Base-by-base conservation (phyloP, 228 moss, liverwort and hornwort genomes). In the Sphagnum fallax region DNA sequence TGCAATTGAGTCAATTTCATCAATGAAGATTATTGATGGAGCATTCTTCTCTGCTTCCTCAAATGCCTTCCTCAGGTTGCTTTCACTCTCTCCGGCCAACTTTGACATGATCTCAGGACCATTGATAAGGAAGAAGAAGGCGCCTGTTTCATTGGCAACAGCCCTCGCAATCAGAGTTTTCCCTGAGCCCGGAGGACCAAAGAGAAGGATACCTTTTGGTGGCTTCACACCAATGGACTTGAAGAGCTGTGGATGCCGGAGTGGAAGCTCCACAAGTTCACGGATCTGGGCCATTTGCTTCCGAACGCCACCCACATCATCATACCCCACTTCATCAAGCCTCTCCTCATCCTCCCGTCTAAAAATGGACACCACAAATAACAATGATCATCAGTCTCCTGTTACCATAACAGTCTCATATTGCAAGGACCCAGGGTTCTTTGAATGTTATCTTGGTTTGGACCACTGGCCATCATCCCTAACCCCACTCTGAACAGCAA, bases 1-100 rank as follows among this genome's bases (percentile, higher is more conserved):
- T 5, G 81, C 81, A 67, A 82, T 82, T 1, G 81, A 82, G 16
- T 82, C 81, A 48, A 82, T 82, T 65, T 82, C 81, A 8, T 81
- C 81, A 51, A 81, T 81, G 6, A 81, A 81, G 15, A 81, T 81
- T 6, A 81, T 81, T 2, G 81, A 75, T 1, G 82, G 82, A 0
- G 82, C 82, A 58, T 82, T 82, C 75, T 82, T 82, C 52, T 82
- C 82, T 15, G 82, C 82, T 64, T 82, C 82, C 65, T 82, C 82
- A 61, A 82, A 82, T 0, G 82, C 82, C 60, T 82, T 82, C 10
- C 82, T 64, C 5, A 82, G 15, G 51, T 82, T 82, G 70, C 82
- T 82, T 71, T 82, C 82, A 68, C 78, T 78, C 63, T 82, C 82
- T 60, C 82, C 82, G 1, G 82, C 82, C 48, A 82, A 63, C 61